Conservation (phyloP, 495 filamentous ascomycete species). For the Neurospora terricola region DNA sequence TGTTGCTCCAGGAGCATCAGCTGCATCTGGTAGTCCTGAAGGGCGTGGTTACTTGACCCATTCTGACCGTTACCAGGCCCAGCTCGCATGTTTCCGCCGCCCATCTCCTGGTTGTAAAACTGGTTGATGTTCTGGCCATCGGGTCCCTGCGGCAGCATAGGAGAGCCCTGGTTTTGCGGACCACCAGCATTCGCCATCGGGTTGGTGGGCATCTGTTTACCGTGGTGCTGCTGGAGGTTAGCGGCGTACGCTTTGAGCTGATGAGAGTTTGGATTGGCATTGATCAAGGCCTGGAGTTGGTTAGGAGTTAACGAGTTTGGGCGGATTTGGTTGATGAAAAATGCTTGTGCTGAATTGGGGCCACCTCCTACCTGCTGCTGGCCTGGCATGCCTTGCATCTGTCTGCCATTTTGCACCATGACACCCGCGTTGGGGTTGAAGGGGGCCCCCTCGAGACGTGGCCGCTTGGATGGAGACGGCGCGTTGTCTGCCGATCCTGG, state of each 20-base stretch:
- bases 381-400: slow-evolving; percentile 58
- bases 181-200: slow-evolving; percentile 42
- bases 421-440: slow-evolving; percentile 57
- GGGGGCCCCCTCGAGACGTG: slow-evolving; percentile 62
- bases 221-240: slow-evolving; percentile 70
- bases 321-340: slow-evolving; percentile 72
- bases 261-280: slow-evolving; percentile 49
- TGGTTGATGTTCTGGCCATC: slow-evolving; percentile 54
- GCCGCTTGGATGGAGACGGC: slow-evolving; percentile 84
- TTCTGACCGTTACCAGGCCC: slow-evolving; percentile 44
- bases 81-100: slow-evolving; percentile 47
- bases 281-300: slow-evolving; percentile 65
- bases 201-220: slow-evolving; percentile 66
- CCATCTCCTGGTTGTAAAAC: slow-evolving; percentile 54
- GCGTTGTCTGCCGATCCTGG: slow-evolving; percentile 78
- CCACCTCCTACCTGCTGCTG: slow-evolving; percentile 61
- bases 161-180: slow-evolving; percentile 59
- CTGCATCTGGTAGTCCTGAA: slow-evolving; percentile 99
- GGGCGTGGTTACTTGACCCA: slow-evolving; percentile 73
- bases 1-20: slow-evolving; percentile 98
- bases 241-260: slow-evolving; percentile 60
- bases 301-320: slow-evolving; percentile 60
- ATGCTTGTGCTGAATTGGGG: slow-evolving; percentile 40
- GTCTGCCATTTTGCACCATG: slow-evolving; percentile 72
- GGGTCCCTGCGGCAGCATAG: slow-evolving; percentile 64